Evolutionary conservation across 257 asterid genomes (phyloP).

Genomic region (Solanum appendiculatum): DNA sequence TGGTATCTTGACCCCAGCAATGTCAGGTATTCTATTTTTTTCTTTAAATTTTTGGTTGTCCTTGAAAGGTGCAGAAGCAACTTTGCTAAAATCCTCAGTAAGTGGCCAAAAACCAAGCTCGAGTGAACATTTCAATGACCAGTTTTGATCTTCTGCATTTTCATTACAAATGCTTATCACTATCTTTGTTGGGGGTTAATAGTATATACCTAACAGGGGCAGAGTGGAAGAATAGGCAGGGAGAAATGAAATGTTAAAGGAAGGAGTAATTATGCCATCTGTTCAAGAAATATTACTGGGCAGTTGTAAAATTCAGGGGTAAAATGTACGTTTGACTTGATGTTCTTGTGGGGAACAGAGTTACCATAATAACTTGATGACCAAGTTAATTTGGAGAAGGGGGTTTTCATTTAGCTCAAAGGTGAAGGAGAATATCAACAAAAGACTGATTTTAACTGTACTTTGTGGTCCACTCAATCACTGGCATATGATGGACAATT

Average conservation of each 20-base stretch:
- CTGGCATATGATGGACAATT: neutral
- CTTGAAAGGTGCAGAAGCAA: neutral
- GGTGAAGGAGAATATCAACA: neutral
- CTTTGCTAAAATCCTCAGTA: neutral
- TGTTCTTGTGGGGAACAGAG: neutral
- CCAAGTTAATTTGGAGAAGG: neutral
- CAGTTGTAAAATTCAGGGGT: neutral
- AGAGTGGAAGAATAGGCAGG: neutral
- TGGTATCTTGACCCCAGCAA: conserved; percentile 95
- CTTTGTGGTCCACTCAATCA: neutral
- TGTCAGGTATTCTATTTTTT: conserved; percentile 50
- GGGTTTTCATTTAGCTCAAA: neutral
- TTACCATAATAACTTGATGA: neutral
- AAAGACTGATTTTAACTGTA: neutral
- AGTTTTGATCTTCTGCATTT: neutral
- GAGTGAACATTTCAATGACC: neutral
- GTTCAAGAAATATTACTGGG: neutral
- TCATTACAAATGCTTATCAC: neutral
- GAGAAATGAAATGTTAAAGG: neutral
- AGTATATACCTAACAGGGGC: neutral
- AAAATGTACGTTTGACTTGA: neutral
- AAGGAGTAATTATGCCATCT: neutral
- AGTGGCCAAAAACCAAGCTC: neutral
- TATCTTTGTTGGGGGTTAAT: neutral
- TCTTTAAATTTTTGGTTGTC: neutral